A percentile compares a stretch with the other conserved stretches of the same genome.
Conservation (phyloP, 2,329 filamentous ascomycete genomes). For the Aspergillus piperis region DNA sequence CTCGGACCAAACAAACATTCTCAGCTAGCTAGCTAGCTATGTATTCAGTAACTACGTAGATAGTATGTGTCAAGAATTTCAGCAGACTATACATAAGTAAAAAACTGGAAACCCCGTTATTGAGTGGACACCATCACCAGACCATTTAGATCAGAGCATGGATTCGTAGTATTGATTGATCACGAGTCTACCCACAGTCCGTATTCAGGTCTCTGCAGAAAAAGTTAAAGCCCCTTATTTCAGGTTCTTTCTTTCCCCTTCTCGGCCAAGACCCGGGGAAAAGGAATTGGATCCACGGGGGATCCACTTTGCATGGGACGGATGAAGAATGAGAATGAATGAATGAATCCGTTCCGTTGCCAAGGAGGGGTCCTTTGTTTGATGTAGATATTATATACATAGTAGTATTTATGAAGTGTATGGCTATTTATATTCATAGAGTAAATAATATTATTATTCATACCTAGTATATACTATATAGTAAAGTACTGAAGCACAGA, state of each 20-base stretch:
- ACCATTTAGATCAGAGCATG: too few relatives aligned
- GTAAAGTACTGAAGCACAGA: too few relatives aligned
- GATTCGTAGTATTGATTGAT: too few relatives aligned
- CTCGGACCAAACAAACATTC: too few relatives aligned
- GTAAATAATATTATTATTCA: too few relatives aligned
- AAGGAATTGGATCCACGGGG: not conserved
- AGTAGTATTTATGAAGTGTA: too few relatives aligned
- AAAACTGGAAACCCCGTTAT: not conserved
- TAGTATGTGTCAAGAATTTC: not conserved
- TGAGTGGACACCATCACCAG: not conserved
- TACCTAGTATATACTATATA: too few relatives aligned
- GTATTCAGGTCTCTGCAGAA: not conserved
- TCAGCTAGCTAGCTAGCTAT: too few relatives aligned
- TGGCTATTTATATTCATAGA: too few relatives aligned
- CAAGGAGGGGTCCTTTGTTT: not conserved
- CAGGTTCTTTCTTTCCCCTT: not conserved
- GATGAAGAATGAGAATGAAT: too few relatives aligned
- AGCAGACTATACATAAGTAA: not conserved
- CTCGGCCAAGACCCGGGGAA: not conserved
- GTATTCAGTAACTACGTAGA: not conserved
- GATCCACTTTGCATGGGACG: too few relatives aligned
- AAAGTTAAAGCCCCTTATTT: not conserved
- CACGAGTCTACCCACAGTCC: not conserved
- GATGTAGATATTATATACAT: too few relatives aligned
- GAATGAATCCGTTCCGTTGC: not conserved